Percentiles rank a stretch among this genome's conserved stretches.
Conservation (phyloP, 2,329 filamentous ascomycete genomes). For the Arthrobotrys musiformis region DNA sequence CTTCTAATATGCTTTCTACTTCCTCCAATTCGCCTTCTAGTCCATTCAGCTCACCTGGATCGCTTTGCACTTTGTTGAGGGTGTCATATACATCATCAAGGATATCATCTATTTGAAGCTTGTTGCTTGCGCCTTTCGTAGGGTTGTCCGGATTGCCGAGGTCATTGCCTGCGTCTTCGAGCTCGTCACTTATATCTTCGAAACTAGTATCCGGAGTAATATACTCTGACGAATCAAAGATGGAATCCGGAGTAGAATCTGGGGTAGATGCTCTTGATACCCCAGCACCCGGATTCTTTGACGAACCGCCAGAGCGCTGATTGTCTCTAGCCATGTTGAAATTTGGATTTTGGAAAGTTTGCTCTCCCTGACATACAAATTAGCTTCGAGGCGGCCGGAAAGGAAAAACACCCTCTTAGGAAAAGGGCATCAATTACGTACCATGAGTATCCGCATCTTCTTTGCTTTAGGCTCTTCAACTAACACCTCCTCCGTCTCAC, state of each 20-base stretch:
- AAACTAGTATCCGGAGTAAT: neutral
- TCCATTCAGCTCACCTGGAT: too few relatives aligned
- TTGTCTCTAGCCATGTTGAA: neutral
- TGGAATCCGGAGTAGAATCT: neutral
- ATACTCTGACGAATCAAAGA: too few relatives aligned
- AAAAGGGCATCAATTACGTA: neutral
- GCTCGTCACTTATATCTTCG: too few relatives aligned
- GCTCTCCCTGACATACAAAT: neutral
- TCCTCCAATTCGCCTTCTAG: too few relatives aligned
- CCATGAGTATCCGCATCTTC: neutral
- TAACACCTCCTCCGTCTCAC: neutral
- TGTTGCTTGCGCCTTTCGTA: too few relatives aligned
- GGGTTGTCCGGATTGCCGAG: too few relatives aligned
- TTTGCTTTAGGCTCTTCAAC: slow-evolving; percentile 1
- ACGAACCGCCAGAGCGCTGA: neutral
- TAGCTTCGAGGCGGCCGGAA: neutral
- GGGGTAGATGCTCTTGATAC: neutral
- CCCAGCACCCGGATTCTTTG: too few relatives aligned
- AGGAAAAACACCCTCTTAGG: neutral
- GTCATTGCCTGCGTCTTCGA: too few relatives aligned
- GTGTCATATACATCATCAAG: too few relatives aligned
- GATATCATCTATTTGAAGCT: too few relatives aligned
- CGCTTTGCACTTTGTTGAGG: too few relatives aligned
- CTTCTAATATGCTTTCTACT: too few relatives aligned
- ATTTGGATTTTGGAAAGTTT: neutral